Base-by-base conservation (phyloP, 2,329 filamentous ascomycete genomes). In the Hymenoscyphus albidus region DNA sequence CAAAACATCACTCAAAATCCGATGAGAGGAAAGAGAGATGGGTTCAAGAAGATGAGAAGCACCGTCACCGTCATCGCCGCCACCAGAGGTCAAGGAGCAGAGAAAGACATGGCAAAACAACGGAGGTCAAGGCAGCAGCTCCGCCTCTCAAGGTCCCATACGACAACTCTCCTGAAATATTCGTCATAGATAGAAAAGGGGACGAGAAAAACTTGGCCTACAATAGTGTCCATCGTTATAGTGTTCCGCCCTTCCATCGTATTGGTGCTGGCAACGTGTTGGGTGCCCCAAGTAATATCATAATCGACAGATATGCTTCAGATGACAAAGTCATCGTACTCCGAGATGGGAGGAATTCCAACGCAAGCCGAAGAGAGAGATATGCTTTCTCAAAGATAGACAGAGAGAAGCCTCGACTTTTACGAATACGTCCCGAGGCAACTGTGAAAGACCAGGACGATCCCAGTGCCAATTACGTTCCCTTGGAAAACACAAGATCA, bases 131-230 rank as follows among this genome's bases (percentile, higher is more conserved):
- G 54, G 13, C n/a, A 58, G 62, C 61, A 16, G 22, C 14, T 55
- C 14, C 7, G 58, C 54, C 40, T 31, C 58, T 22, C 27, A 27
- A 27, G 27, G 27, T 27, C 55, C 65, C 44, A 56, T 39, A 56
- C 14, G 18, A 62, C 16, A 27, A 40, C 18, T 42, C 44, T 4
- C 27, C 60, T 64, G 74, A 72, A 48, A 73, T 82, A 3, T 93
- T 85, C 74, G 71, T 85, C 56, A 72, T 91, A 61, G 94, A 98
- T 76, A 85, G 80, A 54, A 87, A 86, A 72, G 93, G 94, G 0
- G 94, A 98, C 72, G 80, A 83, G 4, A 83, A 92, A 58, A 92
- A 95, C 69, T 76, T 89, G 56, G 83, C 83, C 32, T 97, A 93
- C 74, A 91, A 91, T 1, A 83, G 85, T 35, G 82, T 90, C 48